Base-by-base conservation (phyloP, 2,329 filamentous ascomycete genomes). In the Penicillium sp. region DNA sequence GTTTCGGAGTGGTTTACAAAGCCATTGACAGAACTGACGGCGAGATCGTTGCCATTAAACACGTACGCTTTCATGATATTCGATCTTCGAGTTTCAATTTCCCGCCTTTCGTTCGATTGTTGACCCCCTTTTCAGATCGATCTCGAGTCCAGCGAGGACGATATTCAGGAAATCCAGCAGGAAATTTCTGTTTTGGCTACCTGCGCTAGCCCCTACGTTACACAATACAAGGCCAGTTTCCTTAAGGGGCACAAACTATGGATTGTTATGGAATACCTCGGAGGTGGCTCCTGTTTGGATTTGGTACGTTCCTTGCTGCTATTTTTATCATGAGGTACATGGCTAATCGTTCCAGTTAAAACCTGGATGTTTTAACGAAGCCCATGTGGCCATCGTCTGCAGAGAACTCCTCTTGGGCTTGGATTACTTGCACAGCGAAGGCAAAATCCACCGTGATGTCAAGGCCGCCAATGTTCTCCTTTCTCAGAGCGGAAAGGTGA, bases 181-280 rank as follows among this genome's bases (percentile, higher is more conserved):
- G 94, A 99, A 74, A 97, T 99, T 66, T 89, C 91, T 3, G 89
- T 99, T 35, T 82, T 99, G 60, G 94, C 93, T 77, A 97, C 94
- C 53, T 99, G 94, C 79, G 89, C 90, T 66, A 97, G 93, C 73
- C 89, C 90, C 48, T 96, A 89, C 75, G 92, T 99, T 66, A 97
- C 94, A 17, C 90, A 96, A 73, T 99, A 99, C 82, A 96, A 93
- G 74, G 90, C 91, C 23, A 97, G 93, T 72, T 99, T 97, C 75
- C 84, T 97, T n/a, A 87, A 91, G 66, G 94, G 94, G 27, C 90
- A 93, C 73, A 99, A 97, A 78, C 80, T 99, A 81, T 99, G 94
- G 94, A 99, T 99, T 71, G 91, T 97, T 58, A 99, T 99, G 94
- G 94, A 99, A 76, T 99, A 89, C 71, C 81, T 99, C 12, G 94